Conservation (phyloP, 371 early-diverging fungal genomes). For the Dinochytrium kinnereticum region DNA sequence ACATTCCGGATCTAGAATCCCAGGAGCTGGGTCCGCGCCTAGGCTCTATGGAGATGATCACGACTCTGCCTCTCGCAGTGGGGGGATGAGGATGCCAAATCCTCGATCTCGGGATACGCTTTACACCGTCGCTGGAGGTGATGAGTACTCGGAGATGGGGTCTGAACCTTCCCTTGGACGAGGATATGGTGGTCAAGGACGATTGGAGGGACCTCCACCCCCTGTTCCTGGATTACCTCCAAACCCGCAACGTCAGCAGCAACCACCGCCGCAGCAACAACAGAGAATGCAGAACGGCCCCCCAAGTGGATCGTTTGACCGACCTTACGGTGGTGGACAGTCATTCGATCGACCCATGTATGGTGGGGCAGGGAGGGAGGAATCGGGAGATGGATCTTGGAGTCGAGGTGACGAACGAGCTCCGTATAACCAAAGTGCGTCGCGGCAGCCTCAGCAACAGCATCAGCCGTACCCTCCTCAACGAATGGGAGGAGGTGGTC, state of each 20-base stretch:
- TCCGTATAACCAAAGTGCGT: too few relatives aligned
- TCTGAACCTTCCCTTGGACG: slow-evolving; percentile 1
- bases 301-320: too few relatives aligned
- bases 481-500: neutral
- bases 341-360: neutral
- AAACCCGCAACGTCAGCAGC: neutral
- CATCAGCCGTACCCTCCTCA: neutral
- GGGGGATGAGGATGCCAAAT: neutral
- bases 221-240: neutral
- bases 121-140: slow-evolving; percentile 14
- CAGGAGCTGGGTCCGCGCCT: slow-evolving; percentile 4
- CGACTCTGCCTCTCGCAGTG: neutral
- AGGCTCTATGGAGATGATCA: slow-evolving; percentile 7
- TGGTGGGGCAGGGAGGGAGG: neutral
- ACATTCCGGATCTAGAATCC: neutral
- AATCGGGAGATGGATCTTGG: neutral
- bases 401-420: neutral
- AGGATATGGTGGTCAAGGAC: neutral
- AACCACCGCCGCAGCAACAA: neutral
- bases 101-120: neutral
- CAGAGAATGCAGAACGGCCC: too few relatives aligned
- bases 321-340: too few relatives aligned
- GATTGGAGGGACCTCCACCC: neutral
- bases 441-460: neutral
- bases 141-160: neutral